A percentile compares a stretch with the other conserved stretches of the same genome.
These are phyloP conservation scores for Malassezia dermatis DNA, from an alignment of 1,284 basidiomycete species.

Conservation along the genomic window DNA sequence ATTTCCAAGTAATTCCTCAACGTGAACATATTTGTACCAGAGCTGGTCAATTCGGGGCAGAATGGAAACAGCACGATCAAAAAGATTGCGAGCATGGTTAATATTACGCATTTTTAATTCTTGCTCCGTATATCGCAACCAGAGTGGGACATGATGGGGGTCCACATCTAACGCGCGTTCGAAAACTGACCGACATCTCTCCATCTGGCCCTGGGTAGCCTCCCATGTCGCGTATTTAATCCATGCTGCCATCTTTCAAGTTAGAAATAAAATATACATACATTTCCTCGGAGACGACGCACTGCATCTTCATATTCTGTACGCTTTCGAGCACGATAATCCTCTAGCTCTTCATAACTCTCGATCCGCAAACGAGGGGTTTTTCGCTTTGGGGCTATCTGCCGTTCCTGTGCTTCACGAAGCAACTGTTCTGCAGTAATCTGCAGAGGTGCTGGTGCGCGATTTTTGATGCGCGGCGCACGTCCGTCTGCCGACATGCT, in stretches of 20 bases:
- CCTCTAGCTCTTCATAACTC: slow-evolving; percentile 91
- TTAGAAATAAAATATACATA: slow-evolving; percentile 51
- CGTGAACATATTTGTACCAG: slow-evolving; percentile 98
- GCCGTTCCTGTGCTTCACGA: slow-evolving; percentile 92
- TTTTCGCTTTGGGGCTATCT: slow-evolving; percentile 70
- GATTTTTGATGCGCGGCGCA: slow-evolving; percentile 71
- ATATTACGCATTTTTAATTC: slow-evolving; percentile 94
- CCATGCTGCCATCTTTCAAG: slow-evolving; percentile 48
- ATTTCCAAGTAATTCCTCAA: slow-evolving; percentile 93
- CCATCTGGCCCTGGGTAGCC: slow-evolving; percentile 80
- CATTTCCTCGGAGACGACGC: slow-evolving; percentile 73
- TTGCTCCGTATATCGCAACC: slow-evolving; percentile 95
- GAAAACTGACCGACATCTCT: slow-evolving; percentile 69
- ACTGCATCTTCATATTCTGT: slow-evolving; percentile 96
- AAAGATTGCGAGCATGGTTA: slow-evolving; percentile 89
- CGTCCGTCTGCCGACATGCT: slow-evolving; percentile 21
- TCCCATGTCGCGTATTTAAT: slow-evolving; percentile 60
- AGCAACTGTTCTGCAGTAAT: slow-evolving; percentile 96
- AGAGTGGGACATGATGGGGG: slow-evolving; percentile 73
- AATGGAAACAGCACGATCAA: slow-evolving; percentile 88
- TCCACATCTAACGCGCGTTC: slow-evolving; percentile 95
- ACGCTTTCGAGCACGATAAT: slow-evolving; percentile 85
- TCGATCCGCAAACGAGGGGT: slow-evolving; percentile 55
- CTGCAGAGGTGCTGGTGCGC: slow-evolving; percentile 84
- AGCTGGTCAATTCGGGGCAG: slow-evolving; percentile 74